Evolutionary conservation across 179 eudicot species (phyloP).

Genomic region (Beta corolliflora): DNA sequence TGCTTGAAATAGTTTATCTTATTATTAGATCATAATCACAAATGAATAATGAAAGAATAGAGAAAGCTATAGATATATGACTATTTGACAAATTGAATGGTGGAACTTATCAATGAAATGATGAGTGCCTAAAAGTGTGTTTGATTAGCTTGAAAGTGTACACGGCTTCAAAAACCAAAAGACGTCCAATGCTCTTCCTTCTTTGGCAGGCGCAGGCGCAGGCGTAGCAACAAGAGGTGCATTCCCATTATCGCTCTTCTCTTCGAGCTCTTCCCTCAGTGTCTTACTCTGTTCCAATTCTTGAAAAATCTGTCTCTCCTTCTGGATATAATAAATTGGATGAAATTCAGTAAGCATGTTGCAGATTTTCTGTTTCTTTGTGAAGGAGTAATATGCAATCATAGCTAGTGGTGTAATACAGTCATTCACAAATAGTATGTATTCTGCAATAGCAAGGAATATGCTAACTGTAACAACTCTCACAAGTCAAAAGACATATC

Average conservation of each 20-base stretch:
- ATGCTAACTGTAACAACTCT: neutral
- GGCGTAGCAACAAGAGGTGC: constrained; percentile 19
- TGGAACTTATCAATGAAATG: constrained; percentile 15
- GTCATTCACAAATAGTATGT: neutral
- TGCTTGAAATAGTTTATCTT: neutral
- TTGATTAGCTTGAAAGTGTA: constrained; percentile 49
- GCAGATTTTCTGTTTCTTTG: too few species aligned
- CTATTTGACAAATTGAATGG: constrained; percentile 18
- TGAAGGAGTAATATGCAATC: too few species aligned
- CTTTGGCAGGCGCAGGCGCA: constrained; percentile 31
- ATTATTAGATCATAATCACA: constrained; percentile 25
- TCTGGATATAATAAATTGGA: neutral
- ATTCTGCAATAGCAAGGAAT: neutral
- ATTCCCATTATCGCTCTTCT: constrained; percentile 25
- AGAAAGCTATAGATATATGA: constrained; percentile 11
- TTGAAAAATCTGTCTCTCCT: constrained; percentile 66
- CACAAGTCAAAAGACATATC: too few species aligned
- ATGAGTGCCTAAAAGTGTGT: neutral
- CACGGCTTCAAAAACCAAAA: constrained; percentile 93
- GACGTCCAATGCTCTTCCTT: constrained; percentile 63
- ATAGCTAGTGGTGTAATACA: too few species aligned
- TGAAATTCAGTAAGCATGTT: neutral
- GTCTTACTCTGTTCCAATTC: constrained; percentile 42
- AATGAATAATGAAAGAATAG: constrained; percentile 15
- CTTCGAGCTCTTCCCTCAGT: constrained; percentile 31